Conservation (phyloP, 1,139 yeast species). For the Ashbya aceris region DNA sequence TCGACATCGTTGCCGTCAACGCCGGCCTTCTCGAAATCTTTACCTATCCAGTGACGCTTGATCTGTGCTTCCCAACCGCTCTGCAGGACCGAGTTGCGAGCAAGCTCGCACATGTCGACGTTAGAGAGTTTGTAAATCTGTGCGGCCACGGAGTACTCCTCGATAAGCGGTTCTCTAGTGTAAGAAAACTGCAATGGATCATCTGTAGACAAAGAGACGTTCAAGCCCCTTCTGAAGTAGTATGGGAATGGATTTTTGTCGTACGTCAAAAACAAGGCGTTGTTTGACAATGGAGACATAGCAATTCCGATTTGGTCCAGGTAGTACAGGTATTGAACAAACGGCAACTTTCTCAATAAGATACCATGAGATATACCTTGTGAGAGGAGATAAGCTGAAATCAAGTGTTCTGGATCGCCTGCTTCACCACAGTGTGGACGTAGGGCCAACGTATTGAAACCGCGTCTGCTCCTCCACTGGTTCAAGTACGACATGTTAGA, state of each 20-base stretch:
- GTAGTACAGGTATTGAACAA: conserved; percentile 85
- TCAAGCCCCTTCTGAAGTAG: conserved; percentile 86
- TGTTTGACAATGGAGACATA: conserved; percentile 97
- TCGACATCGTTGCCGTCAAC: conserved; percentile 78
- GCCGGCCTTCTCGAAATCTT: conserved; percentile 51
- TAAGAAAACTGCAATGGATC: conserved; percentile 94
- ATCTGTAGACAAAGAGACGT: conserved; percentile 85
- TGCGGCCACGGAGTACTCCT: conserved; percentile 95
- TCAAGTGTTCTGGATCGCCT: conserved; percentile 96
- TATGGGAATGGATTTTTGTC: conserved; percentile 89
- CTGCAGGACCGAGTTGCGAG: conserved; percentile 75
- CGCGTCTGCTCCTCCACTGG: conserved; percentile 63
- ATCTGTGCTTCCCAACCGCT: conserved; percentile 84
- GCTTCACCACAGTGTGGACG: conserved; percentile 99
- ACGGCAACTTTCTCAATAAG: conserved; percentile 82
- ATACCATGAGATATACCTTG: conserved; percentile 96
- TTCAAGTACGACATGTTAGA: conserved; percentile 82
- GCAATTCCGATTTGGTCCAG: conserved; percentile 94
- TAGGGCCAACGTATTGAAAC: conserved; percentile 79
- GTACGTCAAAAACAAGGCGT: conserved; percentile 88
- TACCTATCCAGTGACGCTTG: conserved; percentile 90
- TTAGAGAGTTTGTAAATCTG: conserved; percentile 89
- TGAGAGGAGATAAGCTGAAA: conserved; percentile 79
- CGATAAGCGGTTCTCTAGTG: conserved; percentile 95
- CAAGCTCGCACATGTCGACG: conserved; percentile 93